phyloP scores from a whole-genome alignment of 2,329 filamentous ascomycete genomes.

The Claviceps pusilla region DNA sequence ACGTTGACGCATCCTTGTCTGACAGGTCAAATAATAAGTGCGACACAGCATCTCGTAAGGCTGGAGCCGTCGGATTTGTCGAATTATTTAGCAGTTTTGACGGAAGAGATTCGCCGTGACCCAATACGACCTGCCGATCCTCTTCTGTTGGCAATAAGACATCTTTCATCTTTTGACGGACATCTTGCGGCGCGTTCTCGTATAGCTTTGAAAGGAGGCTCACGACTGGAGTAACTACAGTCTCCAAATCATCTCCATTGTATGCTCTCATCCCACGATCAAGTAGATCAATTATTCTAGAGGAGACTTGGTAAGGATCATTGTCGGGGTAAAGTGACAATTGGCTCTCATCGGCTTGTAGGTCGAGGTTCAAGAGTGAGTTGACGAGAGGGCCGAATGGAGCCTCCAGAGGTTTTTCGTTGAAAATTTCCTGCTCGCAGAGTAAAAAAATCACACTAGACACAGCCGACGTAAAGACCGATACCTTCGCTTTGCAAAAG shows the following conservation, averaged over 20 bases:
- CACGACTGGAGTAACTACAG: conserved; percentile 55
- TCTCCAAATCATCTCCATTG: conserved; percentile 55
- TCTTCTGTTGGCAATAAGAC: conserved; percentile 60
- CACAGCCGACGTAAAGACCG: conserved; percentile 52
- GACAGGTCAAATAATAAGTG: conserved; percentile 78
- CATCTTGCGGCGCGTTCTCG: conserved; percentile 47
- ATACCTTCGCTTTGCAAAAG: conserved; percentile 46
- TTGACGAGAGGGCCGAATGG: conserved; percentile 63
- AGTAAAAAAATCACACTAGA: conserved; percentile 58
- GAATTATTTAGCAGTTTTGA: conserved; percentile 65
- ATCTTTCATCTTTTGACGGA: conserved; percentile 45
- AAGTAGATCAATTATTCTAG: conserved; percentile 56
- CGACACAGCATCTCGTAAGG: conserved; percentile 59
- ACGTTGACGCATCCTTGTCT: conserved; percentile 59
- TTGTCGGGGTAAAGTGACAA: conserved; percentile 51
- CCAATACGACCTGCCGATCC: conserved; percentile 65
- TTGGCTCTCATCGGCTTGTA: conserved; percentile 38
- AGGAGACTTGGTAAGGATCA: conserved; percentile 42
- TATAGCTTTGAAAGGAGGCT: conserved; percentile 59
- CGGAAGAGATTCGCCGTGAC: conserved; percentile 57
- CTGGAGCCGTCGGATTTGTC: conserved; percentile 55
- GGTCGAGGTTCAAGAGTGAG: conserved; percentile 62
- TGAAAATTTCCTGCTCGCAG: conserved; percentile 39
- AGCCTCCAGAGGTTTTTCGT: conserved; percentile 53
- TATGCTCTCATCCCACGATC: conserved; percentile 50